phyloP scores from a whole-genome alignment of 352 stramenopile genomes.

The Globisporangium middletonii region DNA sequence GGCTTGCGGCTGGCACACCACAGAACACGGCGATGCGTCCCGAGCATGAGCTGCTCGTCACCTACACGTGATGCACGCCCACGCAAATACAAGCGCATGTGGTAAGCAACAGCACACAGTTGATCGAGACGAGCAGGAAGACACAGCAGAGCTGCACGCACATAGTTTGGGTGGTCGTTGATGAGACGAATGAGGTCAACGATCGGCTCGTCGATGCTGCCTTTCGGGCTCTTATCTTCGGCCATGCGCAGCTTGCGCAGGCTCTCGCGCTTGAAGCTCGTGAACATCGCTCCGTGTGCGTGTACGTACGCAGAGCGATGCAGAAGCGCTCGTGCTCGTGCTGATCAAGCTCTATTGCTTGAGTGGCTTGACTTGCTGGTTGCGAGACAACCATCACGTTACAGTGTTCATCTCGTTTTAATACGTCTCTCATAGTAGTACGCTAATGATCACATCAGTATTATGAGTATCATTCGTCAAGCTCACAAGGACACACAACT shows the following conservation, averaged over 20 bases:
- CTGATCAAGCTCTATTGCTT: too few relatives aligned
- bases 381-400: too few relatives aligned
- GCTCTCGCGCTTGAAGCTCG: conserved; percentile 82
- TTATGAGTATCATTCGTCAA: too few relatives aligned
- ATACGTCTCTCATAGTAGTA: too few relatives aligned
- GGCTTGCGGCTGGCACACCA: conserved; percentile 27
- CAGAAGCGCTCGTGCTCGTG: too few relatives aligned
- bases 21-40: conserved; percentile 88
- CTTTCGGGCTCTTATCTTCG: conserved; percentile 90
- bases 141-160: conserved; percentile 19
- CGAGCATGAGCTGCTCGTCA: conserved; percentile 90
- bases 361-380: too few relatives aligned
- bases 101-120: neutral
- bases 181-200: conserved; percentile 84
- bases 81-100: neutral
- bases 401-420: too few relatives aligned
- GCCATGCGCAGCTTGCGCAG: conserved; percentile 75
- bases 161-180: conserved; percentile 83
- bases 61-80: conserved; percentile 20
- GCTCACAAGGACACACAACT: too few relatives aligned
- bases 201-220: conserved; percentile 86
- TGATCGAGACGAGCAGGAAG: neutral
- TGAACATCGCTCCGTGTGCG: conserved; percentile 39
- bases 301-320: neutral
- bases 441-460: too few relatives aligned